Conservation (phyloP, 2,329 filamentous ascomycete species). For the Diaporthe nobilis region DNA sequence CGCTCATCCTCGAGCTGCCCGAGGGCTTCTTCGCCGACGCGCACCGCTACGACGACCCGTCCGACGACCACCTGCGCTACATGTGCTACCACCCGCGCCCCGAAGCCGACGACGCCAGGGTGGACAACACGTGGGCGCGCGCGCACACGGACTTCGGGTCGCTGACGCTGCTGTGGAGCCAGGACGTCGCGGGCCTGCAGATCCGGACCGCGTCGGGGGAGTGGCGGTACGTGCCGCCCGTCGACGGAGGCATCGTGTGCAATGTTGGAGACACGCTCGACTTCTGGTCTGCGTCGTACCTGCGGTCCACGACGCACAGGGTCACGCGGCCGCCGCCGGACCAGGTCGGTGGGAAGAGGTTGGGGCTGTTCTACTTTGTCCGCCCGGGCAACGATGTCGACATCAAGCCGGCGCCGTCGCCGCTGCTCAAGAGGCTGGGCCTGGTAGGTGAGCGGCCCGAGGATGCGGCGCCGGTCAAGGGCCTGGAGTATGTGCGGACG, state of each 20-base stretch:
- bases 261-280: conserved; percentile 55
- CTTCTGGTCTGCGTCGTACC: conserved; percentile 50
- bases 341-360: conserved; percentile 50
- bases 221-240: conserved; percentile 61
- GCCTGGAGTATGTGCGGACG: conserved; percentile 57
- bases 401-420: conserved; percentile 50
- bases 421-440: conserved; percentile 48
- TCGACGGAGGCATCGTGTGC: conserved; percentile 61
- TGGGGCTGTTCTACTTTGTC: conserved; percentile 55
- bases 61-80: conserved; percentile 69
- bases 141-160: conserved; percentile 67
- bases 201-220: conserved; percentile 55
- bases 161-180: conserved; percentile 67
- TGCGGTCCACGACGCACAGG: conserved; percentile 54
- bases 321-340: conserved; percentile 53
- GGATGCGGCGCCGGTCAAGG: conserved; percentile 50
- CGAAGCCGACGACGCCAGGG: conserved; percentile 54
- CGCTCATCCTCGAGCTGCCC: conserved; percentile 68
- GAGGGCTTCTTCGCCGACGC: conserved; percentile 66
- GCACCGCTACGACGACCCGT: conserved; percentile 65
- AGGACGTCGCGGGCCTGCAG: conserved; percentile 67
- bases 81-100: conserved; percentile 66
- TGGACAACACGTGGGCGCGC: conserved; percentile 47
- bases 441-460: conserved; percentile 44
- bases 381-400: conserved; percentile 51